These are phyloP conservation scores for Cadophora gregata DNA, from an alignment of 2,329 filamentous ascomycete species.

Conservation along the genomic window DNA sequence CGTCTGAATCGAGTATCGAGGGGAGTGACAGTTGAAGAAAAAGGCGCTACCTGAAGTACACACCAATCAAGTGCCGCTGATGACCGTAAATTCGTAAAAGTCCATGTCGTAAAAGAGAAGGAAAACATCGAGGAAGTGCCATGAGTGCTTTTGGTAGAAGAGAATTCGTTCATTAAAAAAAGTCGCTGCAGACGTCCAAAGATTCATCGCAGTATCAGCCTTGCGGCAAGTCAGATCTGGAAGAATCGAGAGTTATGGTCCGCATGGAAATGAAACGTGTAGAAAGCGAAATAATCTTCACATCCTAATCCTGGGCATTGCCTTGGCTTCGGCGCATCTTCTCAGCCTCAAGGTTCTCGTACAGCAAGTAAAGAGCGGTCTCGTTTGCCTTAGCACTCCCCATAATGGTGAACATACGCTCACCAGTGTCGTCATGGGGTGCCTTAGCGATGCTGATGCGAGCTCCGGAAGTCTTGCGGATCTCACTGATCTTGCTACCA, in stretches of 20 bases:
- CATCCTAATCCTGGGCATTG: slow-evolving; percentile 45
- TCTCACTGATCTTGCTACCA: slow-evolving; percentile 98
- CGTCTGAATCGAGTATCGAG: slow-evolving; percentile 44
- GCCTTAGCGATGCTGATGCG: slow-evolving; percentile 97
- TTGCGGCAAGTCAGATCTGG: slow-evolving; percentile 69
- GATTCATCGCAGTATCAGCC: slow-evolving; percentile 58
- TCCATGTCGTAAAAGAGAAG: slow-evolving; percentile 43
- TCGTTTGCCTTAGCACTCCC: slow-evolving; percentile 93
- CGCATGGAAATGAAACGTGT: slow-evolving; percentile 57
- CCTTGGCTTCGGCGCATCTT: slow-evolving; percentile 96
- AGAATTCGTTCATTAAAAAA: slow-evolving; percentile 41
- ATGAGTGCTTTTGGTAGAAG: slow-evolving; percentile 46
- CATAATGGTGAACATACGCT: slow-evolving; percentile 99
- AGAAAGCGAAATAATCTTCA: slow-evolving; percentile 26
- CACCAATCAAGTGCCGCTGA: slow-evolving; percentile 40
- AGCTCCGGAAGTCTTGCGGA: slow-evolving; percentile 93
- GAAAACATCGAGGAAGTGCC: slow-evolving; percentile 43
- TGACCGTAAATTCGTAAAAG: slow-evolving; percentile 48
- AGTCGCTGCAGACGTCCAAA: slow-evolving; percentile 45
- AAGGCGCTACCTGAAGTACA: slow-evolving; percentile 34
- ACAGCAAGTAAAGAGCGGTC: slow-evolving; percentile 92
- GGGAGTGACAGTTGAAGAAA: slow-evolving; percentile 39
- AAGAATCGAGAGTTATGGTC: slow-evolving; percentile 53
- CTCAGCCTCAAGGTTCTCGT: slow-evolving; percentile 98
- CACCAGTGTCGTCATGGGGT: slow-evolving; percentile 94